phyloP scores from a whole-genome alignment of 2,329 filamentous ascomycete species.

The Paecilomyces fulvus region DNA sequence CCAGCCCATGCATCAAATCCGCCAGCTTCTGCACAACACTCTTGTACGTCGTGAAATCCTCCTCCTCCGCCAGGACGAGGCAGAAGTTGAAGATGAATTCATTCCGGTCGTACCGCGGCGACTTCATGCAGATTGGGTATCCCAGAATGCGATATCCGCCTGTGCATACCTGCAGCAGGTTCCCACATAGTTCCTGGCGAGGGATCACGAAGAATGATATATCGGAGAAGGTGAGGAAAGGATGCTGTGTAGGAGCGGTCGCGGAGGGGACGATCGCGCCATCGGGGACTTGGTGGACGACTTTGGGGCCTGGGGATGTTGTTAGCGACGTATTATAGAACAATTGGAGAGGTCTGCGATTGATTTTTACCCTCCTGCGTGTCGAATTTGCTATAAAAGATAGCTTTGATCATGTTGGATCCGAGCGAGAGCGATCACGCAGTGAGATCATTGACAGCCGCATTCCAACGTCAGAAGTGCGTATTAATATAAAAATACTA shows the following conservation, averaged over 20 bases:
- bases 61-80: conserved; percentile 62
- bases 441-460: background rate
- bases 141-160: conserved; percentile 76
- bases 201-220: conserved; percentile 92
- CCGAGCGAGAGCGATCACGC: conserved; percentile 3
- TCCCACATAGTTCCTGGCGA: conserved; percentile 88
- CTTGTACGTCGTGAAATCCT: conserved; percentile 71
- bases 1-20: conserved; percentile 75
- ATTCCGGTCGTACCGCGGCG: conserved; percentile 77
- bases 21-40: conserved; percentile 80
- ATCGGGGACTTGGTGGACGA: conserved; percentile 56
- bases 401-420: conserved; percentile 50
- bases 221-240: conserved; percentile 75
- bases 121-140: conserved; percentile 78
- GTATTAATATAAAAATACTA: background rate
- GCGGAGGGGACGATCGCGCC: conserved; percentile 45
- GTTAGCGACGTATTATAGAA: conserved; percentile 4
- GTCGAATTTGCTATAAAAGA: conserved; percentile 61
- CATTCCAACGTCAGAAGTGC: background rate
- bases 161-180: conserved; percentile 62
- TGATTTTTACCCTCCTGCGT: conserved; percentile 42
- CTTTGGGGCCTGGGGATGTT: conserved; percentile 45
- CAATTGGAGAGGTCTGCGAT: background rate
- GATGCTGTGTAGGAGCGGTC: conserved; percentile 44
- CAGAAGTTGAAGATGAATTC: conserved; percentile 99